Evolutionary conservation across 108 stramenopile genomes (phyloP), one percentile per base, ranked within the genome.

Genomic region (Conticribra weissflogii): DNA sequence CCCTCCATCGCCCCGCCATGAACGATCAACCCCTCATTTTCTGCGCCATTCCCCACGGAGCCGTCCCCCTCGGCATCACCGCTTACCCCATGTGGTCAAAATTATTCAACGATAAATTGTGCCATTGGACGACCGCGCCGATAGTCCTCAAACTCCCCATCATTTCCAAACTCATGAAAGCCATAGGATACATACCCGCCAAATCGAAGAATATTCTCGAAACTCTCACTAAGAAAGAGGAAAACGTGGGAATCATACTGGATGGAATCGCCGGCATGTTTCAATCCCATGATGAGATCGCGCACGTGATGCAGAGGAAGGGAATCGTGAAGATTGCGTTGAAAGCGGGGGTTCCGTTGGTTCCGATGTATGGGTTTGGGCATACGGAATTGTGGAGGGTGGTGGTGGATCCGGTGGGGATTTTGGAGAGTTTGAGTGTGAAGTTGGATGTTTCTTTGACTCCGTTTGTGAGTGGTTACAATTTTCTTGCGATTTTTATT

Each of bases 201-300:
- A 89, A 86, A 57, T 41, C 79, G 3, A 71, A 67, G 16, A 29
- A 66, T 23, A 89, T 89, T 31, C 12, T 84, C 7, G 84, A 89
- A 4, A 83, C 88, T 1, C 48, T 89, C 15, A 74, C 57, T 2
- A 85, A 82, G 36, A 81, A 83, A 32, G 83, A 89, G 61, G 79
- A 89, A 48, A 86, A 86, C 52, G 85, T 89, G 27, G 88, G 88
- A 12, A 76, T 89, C 33, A 77, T 89, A 66, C 59, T 89, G 31
- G 88, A 89, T 68, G 88, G 88, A 7, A 85, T 89, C 46, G 85
- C 83, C 18, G 88, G 88, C 4, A 89, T 89, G 88, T 88, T 88
- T 74, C 78, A 71, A 33, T 56, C 45, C 23, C 60, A 78, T 41
- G 82, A 85, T 33, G 85, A 84, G 56, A 66, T 48, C 12, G 85